Percentiles rank a stretch among this genome's conserved stretches.
These are phyloP conservation scores for Eucommia ulmoides DNA, from an alignment of 257 asterid genomes.

Conservation along the genomic window DNA sequence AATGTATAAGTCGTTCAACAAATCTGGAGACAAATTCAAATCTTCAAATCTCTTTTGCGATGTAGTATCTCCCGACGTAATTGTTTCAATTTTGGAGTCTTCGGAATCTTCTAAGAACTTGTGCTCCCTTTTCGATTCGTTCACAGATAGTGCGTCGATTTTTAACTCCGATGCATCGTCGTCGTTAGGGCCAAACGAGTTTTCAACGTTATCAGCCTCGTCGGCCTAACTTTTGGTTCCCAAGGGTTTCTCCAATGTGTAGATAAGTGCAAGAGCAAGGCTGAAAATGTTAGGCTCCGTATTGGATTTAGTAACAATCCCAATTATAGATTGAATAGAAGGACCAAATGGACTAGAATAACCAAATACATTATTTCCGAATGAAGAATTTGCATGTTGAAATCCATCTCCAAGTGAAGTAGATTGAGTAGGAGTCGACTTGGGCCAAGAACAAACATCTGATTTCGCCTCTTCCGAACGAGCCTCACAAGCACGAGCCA, in stretches of 20 bases:
- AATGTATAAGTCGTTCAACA: conserved; percentile 69
- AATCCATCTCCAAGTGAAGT: no score
- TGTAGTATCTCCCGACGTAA: conserved; percentile 63
- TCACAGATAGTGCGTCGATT: conserved; percentile 16
- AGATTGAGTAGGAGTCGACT: no score
- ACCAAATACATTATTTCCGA: no score
- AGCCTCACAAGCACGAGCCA: no score
- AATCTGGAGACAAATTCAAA: conserved; percentile 54
- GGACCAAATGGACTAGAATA: no score
- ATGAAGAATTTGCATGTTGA: no score
- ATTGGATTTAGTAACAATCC: no score
- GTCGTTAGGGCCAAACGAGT: conserved; percentile 6
- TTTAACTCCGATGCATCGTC: conserved; percentile 4
- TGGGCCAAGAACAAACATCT: no score
- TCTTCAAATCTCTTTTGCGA: conserved; percentile 84
- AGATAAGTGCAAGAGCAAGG: no score
- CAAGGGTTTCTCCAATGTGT: not conserved
- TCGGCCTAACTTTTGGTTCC: conserved; percentile 34
- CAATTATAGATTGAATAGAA: no score
- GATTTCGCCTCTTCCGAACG: no score
- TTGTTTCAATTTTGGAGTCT: conserved; percentile 38
- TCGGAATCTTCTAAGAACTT: conserved; percentile 41
- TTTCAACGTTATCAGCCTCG: conserved; percentile 28
- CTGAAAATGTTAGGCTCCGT: no score
- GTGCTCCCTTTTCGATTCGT: conserved; percentile 20